Conservation (phyloP, 2,329 filamentous ascomycete species). For the Hirsutella thompsonii region DNA sequence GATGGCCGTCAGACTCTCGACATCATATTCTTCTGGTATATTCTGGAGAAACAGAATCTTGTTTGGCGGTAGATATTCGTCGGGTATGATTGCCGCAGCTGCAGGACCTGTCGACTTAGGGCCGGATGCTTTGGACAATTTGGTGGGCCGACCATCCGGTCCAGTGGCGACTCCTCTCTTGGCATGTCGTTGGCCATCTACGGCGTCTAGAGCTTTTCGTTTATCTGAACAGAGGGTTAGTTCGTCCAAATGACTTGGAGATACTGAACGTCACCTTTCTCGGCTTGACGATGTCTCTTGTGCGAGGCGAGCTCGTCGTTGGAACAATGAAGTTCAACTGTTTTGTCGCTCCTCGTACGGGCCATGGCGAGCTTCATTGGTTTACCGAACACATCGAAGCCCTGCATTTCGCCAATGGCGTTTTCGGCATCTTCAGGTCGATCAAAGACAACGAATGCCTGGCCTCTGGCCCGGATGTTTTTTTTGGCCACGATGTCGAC, state of each 20-base stretch:
- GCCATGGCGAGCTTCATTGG: slow-evolving; percentile 78
- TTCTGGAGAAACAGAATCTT: slow-evolving; percentile 94
- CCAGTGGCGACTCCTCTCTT: slow-evolving; percentile 44
- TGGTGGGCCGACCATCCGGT: slow-evolving; percentile 44
- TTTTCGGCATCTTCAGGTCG: slow-evolving; percentile 61
- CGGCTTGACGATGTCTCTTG: slow-evolving; percentile 69
- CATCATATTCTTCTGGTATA: slow-evolving; percentile 73
- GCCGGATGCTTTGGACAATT: slow-evolving; percentile 46
- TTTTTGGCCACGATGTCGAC: slow-evolving; percentile 79
- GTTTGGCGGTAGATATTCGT: slow-evolving; percentile 95
- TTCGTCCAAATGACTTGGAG: neutral
- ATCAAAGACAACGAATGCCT: slow-evolving; percentile 91
- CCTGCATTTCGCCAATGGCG: slow-evolving; percentile 81
- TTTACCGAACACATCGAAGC: slow-evolving; percentile 87
- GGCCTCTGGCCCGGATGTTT: slow-evolving; percentile 84
- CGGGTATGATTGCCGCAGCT: slow-evolving; percentile 66
- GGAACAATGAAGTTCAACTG: slow-evolving; percentile 59
- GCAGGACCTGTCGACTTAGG: slow-evolving; percentile 64
- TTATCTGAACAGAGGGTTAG: slow-evolving; percentile 31
- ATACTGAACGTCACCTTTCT: slow-evolving; percentile 58
- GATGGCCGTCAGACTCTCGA: slow-evolving; percentile 64
- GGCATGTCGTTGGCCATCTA: slow-evolving; percentile 64
- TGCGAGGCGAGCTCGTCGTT: slow-evolving; percentile 77
- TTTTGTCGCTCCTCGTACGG: slow-evolving; percentile 75
- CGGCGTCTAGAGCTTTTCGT: slow-evolving; percentile 73